These are phyloP conservation scores for Aschersonia sp. DNA, from an alignment of 2,329 filamentous ascomycete genomes.

Conservation along the genomic window DNA sequence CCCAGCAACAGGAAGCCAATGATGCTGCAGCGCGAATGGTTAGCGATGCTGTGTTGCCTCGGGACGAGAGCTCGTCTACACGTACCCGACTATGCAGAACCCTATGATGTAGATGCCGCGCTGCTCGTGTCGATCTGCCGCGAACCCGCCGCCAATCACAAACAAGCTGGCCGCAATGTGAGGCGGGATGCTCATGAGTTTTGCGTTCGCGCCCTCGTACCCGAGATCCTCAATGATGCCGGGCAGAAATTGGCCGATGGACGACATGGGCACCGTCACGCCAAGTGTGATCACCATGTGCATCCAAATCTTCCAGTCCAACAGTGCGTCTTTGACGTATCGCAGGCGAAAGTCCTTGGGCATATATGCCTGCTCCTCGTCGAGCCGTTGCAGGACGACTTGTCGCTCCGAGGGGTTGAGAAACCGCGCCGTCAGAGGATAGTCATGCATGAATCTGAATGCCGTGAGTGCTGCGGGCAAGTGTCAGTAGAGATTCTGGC, in stretches of 20 bases:
- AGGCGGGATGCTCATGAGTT: slow-evolving; percentile 23
- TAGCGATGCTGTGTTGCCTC: background rate
- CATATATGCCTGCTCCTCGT: slow-evolving; percentile 26
- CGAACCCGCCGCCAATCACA: slow-evolving; percentile 23
- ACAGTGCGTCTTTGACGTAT: slow-evolving; percentile 39
- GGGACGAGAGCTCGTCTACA: slow-evolving; percentile 1
- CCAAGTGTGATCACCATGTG: slow-evolving; percentile 50
- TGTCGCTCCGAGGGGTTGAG: slow-evolving; percentile 26
- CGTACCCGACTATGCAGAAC: slow-evolving; percentile 20
- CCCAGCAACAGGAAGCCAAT: slow-evolving; percentile 18
- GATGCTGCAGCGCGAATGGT: slow-evolving; percentile 9
- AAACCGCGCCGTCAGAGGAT: slow-evolving; percentile 37
- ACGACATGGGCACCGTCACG: slow-evolving; percentile 26
- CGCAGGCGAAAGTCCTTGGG: slow-evolving; percentile 44
- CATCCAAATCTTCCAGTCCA: slow-evolving; percentile 40
- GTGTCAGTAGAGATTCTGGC: background rate
- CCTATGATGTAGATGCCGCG: slow-evolving; percentile 22
- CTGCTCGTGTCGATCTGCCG: slow-evolving; percentile 23
- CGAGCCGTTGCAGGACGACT: slow-evolving; percentile 27
- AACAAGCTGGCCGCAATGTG: slow-evolving; percentile 22
- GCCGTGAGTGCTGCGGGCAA: slow-evolving; percentile 26
- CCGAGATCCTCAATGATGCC: slow-evolving; percentile 21
- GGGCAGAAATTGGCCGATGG: slow-evolving; percentile 22
- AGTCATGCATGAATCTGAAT: slow-evolving; percentile 43
- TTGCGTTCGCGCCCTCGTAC: slow-evolving; percentile 20